Conservation (phyloP, 306 rosid genomes). For the Canavalia gladiata region DNA sequence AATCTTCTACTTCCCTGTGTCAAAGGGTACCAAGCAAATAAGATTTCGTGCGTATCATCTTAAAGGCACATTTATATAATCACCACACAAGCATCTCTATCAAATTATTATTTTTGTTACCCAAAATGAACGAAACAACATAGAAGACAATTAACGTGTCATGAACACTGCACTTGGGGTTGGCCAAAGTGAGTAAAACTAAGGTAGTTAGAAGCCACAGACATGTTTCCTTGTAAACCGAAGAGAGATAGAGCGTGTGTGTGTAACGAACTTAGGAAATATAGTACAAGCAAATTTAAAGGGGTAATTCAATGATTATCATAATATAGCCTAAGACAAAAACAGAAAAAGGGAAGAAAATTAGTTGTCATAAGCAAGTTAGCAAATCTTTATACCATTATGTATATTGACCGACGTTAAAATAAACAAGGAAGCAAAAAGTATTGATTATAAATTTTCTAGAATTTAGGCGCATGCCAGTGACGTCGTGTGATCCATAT, state of each 20-base stretch:
- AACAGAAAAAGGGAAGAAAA: not conserved
- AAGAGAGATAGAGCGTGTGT: not conserved
- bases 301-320: constrained; percentile 17
- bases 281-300: constrained; percentile 18
- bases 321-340: not conserved
- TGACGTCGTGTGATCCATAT: too few species aligned
- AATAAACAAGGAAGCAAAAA: constrained; percentile 1
- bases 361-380: constrained; percentile 7
- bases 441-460: constrained; percentile 2
- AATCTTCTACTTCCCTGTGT: constrained; percentile 95
- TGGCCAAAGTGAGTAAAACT: constrained; percentile 21
- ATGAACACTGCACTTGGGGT: constrained; percentile 14
- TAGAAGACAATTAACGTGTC: constrained; percentile 14
- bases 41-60: constrained; percentile 22
- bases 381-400: not conserved
- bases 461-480: not conserved
- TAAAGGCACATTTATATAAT: constrained; percentile 17
- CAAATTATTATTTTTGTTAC: not conserved
- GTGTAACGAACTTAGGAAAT: constrained; percentile 18
- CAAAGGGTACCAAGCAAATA: constrained; percentile 46
- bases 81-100: constrained; percentile 30
- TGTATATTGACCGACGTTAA: constrained; percentile 2
- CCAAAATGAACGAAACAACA: constrained; percentile 16
- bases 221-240: constrained; percentile 15
- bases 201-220: constrained; percentile 17